These are phyloP conservation scores for Talinum fruticosum DNA, from an alignment of 148 eudicot genomes.

Conservation along the genomic window DNA sequence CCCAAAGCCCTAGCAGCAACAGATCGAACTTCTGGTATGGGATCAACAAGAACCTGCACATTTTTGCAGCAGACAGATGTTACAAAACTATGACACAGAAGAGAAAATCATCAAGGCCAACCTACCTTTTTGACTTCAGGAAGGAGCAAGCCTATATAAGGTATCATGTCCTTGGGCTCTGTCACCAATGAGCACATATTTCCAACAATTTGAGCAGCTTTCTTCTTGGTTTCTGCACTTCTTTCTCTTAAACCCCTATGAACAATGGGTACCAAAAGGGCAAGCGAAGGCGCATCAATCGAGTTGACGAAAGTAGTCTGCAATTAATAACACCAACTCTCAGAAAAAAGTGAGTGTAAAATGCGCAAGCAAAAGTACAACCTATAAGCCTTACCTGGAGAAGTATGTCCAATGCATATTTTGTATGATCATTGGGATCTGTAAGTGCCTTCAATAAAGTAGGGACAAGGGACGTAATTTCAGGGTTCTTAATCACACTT, in stretches of 20 bases:
- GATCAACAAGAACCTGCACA: slow-evolving; percentile 91
- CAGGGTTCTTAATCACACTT: slow-evolving; percentile 93
- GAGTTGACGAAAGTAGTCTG: slow-evolving; percentile 95
- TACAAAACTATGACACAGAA: background rate
- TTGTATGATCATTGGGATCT: slow-evolving; percentile 89
- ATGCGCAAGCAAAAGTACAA: background rate
- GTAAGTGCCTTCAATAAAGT: slow-evolving; percentile 75
- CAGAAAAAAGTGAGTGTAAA: background rate
- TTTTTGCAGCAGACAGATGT: background rate
- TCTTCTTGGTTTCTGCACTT: slow-evolving; percentile 95
- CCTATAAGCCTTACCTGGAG: slow-evolving; percentile 65
- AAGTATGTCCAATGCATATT: slow-evolving; percentile 84
- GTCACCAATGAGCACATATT: slow-evolving; percentile 98
- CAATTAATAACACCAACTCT: slow-evolving; percentile 24
- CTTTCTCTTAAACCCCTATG: slow-evolving; percentile 92
- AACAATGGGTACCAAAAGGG: slow-evolving; percentile 90
- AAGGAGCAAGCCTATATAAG: slow-evolving; percentile 80
- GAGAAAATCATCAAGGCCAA: background rate
- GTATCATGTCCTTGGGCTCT: slow-evolving; percentile 96
- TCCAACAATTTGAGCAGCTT: slow-evolving; percentile 97
- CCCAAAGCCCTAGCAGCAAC: slow-evolving; percentile 99
- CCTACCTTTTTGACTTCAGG: slow-evolving; percentile 94
- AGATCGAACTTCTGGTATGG: slow-evolving; percentile 96
- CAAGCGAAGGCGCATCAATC: slow-evolving; percentile 95
- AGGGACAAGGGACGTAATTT: slow-evolving; percentile 86